Conservation (phyloP, 768 basidiomycete genomes). For the Rhizopogon roseolus region DNA sequence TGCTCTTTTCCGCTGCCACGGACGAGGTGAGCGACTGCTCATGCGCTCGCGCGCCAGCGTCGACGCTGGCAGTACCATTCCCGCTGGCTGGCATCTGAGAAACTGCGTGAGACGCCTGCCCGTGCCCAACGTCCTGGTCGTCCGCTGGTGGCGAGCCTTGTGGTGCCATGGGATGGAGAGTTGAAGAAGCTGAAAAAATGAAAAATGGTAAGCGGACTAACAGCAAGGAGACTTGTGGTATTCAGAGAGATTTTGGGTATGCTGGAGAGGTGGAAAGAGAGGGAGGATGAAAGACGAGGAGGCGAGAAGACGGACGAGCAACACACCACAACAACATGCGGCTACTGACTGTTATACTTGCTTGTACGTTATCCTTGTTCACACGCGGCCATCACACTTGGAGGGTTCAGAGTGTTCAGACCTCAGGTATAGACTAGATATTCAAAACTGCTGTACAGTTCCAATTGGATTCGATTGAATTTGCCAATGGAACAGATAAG, state of each 20-base stretch:
- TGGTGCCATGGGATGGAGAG: slow-evolving; percentile 18
- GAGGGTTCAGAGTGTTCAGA: too few species aligned
- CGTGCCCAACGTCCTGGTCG: slow-evolving; percentile 16
- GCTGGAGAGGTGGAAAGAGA: slow-evolving; percentile 6
- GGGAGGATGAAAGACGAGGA: slow-evolving; percentile 9
- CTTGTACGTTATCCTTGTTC: slow-evolving; percentile 7
- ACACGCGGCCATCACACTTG: slow-evolving; percentile 7
- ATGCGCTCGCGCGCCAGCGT: slow-evolving; percentile 22
- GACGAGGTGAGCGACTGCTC: slow-evolving; percentile 25
- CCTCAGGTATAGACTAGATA: too few species aligned
- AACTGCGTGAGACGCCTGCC: slow-evolving; percentile 7
- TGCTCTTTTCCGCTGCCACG: slow-evolving; percentile 33
- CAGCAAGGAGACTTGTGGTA: neutral
- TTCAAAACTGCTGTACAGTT: too few species aligned
- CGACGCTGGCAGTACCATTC: slow-evolving; percentile 16
- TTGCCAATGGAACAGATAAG: too few species aligned
- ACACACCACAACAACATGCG: slow-evolving; percentile 19
- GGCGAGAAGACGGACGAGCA: slow-evolving; percentile 10
- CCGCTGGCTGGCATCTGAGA: slow-evolving; percentile 21
- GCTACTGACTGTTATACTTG: slow-evolving; percentile 24
- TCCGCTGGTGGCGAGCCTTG: slow-evolving; percentile 14
- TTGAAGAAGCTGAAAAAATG: slow-evolving; percentile 1
- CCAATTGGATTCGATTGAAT: too few species aligned
- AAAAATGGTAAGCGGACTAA: neutral
- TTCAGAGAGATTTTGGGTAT: slow-evolving; percentile 25